Evolutionary conservation across 139 green algal genomes (phyloP).

Genomic region (Marvania coccoides): DNA sequence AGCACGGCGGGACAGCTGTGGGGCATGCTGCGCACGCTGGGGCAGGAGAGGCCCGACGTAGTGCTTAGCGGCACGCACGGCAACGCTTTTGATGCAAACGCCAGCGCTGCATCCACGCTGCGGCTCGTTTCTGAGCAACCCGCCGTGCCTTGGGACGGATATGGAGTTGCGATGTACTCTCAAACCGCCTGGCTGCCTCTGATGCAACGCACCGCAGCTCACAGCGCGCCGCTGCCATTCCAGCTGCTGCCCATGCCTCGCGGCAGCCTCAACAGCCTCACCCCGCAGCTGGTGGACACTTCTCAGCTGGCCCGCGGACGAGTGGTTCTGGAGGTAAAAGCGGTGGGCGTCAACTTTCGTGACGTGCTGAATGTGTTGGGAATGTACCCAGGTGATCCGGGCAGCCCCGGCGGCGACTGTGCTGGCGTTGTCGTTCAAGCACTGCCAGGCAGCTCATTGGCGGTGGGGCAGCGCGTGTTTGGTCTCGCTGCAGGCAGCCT

Average conservation of each 20-base stretch:
- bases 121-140: background rate
- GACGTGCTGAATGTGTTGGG: slow-evolving; percentile 50
- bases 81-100: background rate
- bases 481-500: slow-evolving; percentile 61
- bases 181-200: background rate
- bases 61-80: background rate
- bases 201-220: background rate
- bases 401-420: slow-evolving; percentile 39
- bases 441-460: background rate
- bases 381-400: slow-evolving; percentile 45
- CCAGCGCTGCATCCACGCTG: background rate
- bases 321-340: slow-evolving; percentile 24
- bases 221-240: background rate
- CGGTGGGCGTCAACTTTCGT: slow-evolving; percentile 44
- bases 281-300: background rate
- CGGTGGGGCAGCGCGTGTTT: slow-evolving; percentile 56
- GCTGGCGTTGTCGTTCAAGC: slow-evolving; percentile 29
- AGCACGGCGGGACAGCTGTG: slow-evolving; percentile 4
- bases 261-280: slow-evolving; percentile 44
- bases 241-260: slow-evolving; percentile 30
- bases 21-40: slow-evolving; percentile 11
- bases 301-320: background rate
- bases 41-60: slow-evolving; percentile 4
- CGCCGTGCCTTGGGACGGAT: slow-evolving; percentile 4
- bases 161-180: background rate